phyloP scores from a whole-genome alignment of 176 grass and related monocot genomes.

The Secale cereale region DNA sequence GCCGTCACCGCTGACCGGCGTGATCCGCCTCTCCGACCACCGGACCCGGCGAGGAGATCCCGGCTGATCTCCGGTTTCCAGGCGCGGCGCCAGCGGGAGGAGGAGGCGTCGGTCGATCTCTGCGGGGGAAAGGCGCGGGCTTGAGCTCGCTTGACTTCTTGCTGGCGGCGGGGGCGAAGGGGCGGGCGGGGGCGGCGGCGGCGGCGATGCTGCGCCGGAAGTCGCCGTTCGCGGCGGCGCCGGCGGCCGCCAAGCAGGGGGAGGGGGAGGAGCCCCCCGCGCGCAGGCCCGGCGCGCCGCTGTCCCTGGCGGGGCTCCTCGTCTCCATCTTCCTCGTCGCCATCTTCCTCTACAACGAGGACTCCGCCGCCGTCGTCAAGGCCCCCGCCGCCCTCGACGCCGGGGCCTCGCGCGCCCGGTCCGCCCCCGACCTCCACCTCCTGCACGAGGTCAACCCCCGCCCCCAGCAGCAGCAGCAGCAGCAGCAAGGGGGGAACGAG shows the following conservation, averaged over 20 bases:
- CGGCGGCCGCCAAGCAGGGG: conserved; percentile 37
- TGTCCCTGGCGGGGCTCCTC: conserved; percentile 50
- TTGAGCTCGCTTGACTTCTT: background rate
- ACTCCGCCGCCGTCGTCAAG: conserved; percentile 40
- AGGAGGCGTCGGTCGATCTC: background rate
- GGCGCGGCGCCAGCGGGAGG: background rate
- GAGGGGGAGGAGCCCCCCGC: conserved; percentile 14
- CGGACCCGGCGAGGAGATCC: background rate
- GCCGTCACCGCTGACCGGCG: background rate
- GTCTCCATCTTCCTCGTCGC: conserved; percentile 57
- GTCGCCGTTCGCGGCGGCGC: conserved; percentile 30
- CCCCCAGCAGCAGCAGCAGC: background rate
- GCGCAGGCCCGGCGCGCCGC: conserved; percentile 39
- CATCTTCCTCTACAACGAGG: conserved; percentile 76
- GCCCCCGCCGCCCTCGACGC: conserved; percentile 28
- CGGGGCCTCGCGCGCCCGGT: background rate
- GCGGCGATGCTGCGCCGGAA: conserved; percentile 53
- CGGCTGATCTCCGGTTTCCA: background rate
- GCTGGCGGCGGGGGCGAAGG: background rate
- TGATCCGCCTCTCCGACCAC: background rate
- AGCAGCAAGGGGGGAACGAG: background rate
- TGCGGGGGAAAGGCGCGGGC: background rate
- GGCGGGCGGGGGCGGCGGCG: background rate
- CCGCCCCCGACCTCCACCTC: conserved; percentile 30
- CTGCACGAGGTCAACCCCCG: conserved; percentile 38